phyloP scores from a whole-genome alignment of 441 rosid genomes.

The Populus trichocarpa region DNA sequence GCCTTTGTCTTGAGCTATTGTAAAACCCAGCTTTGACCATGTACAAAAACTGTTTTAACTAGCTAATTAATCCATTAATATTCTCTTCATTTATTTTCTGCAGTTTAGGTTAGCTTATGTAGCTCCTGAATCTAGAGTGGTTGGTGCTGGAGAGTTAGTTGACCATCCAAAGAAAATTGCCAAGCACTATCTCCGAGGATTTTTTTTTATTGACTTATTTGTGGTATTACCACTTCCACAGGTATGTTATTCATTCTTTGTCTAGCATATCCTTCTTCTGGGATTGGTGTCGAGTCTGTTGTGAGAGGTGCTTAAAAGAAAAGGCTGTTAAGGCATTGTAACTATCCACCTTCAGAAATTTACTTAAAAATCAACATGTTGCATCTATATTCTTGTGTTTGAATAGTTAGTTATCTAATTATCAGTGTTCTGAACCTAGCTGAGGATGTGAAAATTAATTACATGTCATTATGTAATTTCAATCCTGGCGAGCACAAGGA shows the following conservation, averaged over 20 bases:
- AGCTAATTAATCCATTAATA: neutral
- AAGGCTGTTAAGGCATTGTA: neutral
- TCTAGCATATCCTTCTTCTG: neutral
- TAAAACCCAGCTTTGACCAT: conserved; percentile 1
- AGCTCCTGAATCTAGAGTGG: conserved; percentile 74
- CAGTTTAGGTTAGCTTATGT: conserved; percentile 87
- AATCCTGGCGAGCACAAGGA: no score
- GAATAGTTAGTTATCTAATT: no score
- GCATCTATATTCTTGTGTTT: no score
- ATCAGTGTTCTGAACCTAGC: no score
- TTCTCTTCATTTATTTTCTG: neutral
- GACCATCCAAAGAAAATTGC: conserved; percentile 79
- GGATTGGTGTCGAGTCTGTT: no score
- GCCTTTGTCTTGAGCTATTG: neutral
- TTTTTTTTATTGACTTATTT: conserved; percentile 60
- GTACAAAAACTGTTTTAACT: neutral
- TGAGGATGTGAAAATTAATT: no score
- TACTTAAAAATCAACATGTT: no score
- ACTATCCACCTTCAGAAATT: neutral
- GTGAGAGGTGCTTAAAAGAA: neutral
- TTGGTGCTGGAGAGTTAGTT: conserved; percentile 93
- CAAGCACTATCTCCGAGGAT: conserved; percentile 49
- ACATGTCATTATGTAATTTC: no score
- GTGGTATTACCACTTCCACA: conserved; percentile 81
- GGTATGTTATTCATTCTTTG: conserved; percentile 27